These are phyloP conservation scores for Trichosporon faecale DNA, from an alignment of 1,284 basidiomycete genomes.

Conservation along the genomic window DNA sequence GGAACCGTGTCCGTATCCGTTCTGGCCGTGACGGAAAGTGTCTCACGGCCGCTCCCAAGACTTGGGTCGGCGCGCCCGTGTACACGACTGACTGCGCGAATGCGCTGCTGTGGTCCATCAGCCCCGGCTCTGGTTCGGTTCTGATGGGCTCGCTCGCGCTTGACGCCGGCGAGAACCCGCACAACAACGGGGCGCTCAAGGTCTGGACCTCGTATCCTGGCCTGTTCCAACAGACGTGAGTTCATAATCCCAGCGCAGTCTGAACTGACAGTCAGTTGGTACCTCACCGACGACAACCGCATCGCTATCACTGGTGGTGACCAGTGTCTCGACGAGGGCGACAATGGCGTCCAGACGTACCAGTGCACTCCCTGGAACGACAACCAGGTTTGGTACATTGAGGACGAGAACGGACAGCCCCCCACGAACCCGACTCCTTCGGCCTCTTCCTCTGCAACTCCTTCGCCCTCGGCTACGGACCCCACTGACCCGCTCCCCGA, in stretches of 20 bases:
- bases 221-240: conserved; percentile 25
- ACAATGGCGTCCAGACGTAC: conserved; percentile 23
- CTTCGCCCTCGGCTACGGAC: conserved; percentile 5
- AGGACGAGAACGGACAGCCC: conserved; percentile 5
- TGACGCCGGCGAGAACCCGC: conserved; percentile 30
- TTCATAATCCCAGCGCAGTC: too few relatives aligned
- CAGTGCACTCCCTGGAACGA: conserved; percentile 17
- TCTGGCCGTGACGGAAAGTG: conserved; percentile 6
- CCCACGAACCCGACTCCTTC: background rate
- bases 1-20: background rate
- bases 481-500: background rate
- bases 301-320: conserved; percentile 33
- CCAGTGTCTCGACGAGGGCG: conserved; percentile 23
- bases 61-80: background rate
- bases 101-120: conserved; percentile 7
- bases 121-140: background rate
- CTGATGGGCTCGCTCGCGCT: conserved; percentile 13
- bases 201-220: conserved; percentile 23
- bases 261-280: background rate
- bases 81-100: background rate
- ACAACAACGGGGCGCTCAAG: conserved; percentile 23
- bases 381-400: conserved; percentile 19
- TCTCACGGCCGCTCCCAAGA: background rate
- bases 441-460: background rate
- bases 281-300: conserved; percentile 22